A percentile compares a stretch with the other conserved stretches of the same genome.
Evolutionary conservation across 2,329 filamentous ascomycete species (phyloP).

Genomic region (Botrytis medusae): DNA sequence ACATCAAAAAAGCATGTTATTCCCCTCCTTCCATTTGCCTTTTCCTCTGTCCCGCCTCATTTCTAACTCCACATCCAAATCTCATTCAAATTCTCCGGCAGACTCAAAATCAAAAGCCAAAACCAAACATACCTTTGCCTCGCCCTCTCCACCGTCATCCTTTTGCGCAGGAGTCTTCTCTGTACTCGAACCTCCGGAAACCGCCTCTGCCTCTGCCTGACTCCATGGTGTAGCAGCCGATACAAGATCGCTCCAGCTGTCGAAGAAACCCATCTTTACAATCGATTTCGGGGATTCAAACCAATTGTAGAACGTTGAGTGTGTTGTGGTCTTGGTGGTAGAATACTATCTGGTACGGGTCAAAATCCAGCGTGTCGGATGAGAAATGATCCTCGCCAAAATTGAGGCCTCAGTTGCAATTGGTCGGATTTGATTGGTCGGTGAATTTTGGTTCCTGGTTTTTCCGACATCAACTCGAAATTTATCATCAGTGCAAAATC

Average conservation of each 20-base stretch:
- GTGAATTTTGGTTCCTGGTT: constrained; percentile 20
- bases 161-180: constrained; percentile 50
- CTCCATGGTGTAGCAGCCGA: constrained; percentile 66
- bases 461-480: constrained; percentile 22
- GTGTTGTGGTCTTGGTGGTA: constrained; percentile 18
- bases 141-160: constrained; percentile 48
- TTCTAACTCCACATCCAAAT: not conserved
- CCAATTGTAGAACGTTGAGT: constrained; percentile 24
- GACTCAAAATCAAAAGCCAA: not conserved
- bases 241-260: constrained; percentile 62
- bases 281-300: constrained; percentile 23
- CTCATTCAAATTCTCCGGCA: not conserved
- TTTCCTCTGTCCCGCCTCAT: not conserved
- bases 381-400: constrained; percentile 24
- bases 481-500: constrained; percentile 12
- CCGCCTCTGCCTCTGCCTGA: constrained; percentile 62
- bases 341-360: constrained; percentile 9
- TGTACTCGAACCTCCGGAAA: constrained; percentile 23
- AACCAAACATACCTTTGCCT: constrained; percentile 26
- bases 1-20: not conserved
- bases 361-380: constrained; percentile 23
- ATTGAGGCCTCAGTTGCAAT: constrained; percentile 23
- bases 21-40: not conserved
- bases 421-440: constrained; percentile 36
- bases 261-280: constrained; percentile 63